These are phyloP conservation scores for Chlorella sp. DNA, from an alignment of 139 green algal species.

Conservation along the genomic window DNA sequence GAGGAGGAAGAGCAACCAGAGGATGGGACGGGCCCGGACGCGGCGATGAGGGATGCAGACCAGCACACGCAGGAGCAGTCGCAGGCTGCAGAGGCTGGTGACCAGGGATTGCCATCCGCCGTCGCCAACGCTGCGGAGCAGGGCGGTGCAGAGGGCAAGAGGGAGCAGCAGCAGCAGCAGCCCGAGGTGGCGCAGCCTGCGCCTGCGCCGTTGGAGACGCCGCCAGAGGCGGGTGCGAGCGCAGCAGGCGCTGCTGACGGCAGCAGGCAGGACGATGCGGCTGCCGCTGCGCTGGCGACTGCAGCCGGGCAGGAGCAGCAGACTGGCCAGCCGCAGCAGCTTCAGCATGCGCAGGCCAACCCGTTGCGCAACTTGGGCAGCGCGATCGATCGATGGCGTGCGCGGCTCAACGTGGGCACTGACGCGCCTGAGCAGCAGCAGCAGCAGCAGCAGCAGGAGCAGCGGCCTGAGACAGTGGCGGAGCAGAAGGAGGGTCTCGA, in stretches of 20 bases:
- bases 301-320: background rate
- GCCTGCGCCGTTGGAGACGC: no score
- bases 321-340: background rate
- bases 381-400: constrained; percentile 79
- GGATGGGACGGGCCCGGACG: constrained; percentile 12
- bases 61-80: no score
- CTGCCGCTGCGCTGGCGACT: constrained; percentile 13
- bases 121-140: constrained; percentile 27
- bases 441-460: constrained; percentile 8
- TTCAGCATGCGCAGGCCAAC: constrained; percentile 59
- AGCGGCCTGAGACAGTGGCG: background rate
- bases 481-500: no score
- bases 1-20: constrained; percentile 12
- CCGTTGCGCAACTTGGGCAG: constrained; percentile 69
- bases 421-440: constrained; percentile 44
- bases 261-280: constrained; percentile 15
- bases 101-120: constrained; percentile 48
- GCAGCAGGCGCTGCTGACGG: constrained; percentile 24
- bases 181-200: no score
- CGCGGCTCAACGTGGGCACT: constrained; percentile 65
- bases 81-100: constrained; percentile 52
- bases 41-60: constrained; percentile 17
- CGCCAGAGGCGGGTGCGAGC: constrained; percentile 22
- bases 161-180: no score
- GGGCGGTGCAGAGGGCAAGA: no score